Conservation (phyloP, 2,329 filamentous ascomycete genomes). For the Corynespora cassiicola region DNA sequence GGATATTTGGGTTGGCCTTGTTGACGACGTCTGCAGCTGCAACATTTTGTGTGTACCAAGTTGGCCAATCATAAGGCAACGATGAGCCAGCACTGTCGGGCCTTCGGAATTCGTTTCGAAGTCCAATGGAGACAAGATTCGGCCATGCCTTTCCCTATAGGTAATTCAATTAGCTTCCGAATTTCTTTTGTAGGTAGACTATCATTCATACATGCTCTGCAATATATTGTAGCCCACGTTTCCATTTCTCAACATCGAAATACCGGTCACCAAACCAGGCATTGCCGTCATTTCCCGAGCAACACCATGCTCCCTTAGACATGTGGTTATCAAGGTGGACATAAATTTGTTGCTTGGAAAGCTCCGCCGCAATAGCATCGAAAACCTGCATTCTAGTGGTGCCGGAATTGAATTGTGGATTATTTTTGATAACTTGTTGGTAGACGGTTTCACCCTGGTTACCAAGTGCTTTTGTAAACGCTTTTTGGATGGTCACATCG, state of each 20-base stretch:
- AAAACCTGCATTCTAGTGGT: constrained; percentile 62
- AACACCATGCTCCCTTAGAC: constrained; percentile 44
- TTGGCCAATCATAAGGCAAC: constrained; percentile 62
- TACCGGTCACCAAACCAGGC: constrained; percentile 66
- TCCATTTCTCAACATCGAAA: constrained; percentile 66
- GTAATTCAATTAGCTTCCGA: no score
- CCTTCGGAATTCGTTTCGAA: constrained; percentile 61
- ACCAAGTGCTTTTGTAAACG: constrained; percentile 38
- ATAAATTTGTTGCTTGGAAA: constrained; percentile 52
- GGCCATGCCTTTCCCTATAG: constrained; percentile 44
- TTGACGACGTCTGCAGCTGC: constrained; percentile 60
- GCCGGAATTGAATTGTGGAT: constrained; percentile 59
- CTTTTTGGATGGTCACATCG: constrained; percentile 38
- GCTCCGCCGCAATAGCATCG: constrained; percentile 58
- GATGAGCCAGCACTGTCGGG: constrained; percentile 32
- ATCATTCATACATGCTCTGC: constrained; percentile 57
- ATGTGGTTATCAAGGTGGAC: constrained; percentile 46
- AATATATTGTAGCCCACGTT: constrained; percentile 67
- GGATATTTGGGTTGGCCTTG: constrained; percentile 56
- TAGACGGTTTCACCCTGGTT: constrained; percentile 60
- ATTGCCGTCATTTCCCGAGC: constrained; percentile 57
- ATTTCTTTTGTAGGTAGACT: no score
- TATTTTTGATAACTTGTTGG: constrained; percentile 60
- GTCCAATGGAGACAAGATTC: constrained; percentile 62
- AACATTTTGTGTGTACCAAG: constrained; percentile 61